These are phyloP conservation scores for Deuterostichococcus epilithicus DNA, from an alignment of 139 green algal species.

Conservation along the genomic window DNA sequence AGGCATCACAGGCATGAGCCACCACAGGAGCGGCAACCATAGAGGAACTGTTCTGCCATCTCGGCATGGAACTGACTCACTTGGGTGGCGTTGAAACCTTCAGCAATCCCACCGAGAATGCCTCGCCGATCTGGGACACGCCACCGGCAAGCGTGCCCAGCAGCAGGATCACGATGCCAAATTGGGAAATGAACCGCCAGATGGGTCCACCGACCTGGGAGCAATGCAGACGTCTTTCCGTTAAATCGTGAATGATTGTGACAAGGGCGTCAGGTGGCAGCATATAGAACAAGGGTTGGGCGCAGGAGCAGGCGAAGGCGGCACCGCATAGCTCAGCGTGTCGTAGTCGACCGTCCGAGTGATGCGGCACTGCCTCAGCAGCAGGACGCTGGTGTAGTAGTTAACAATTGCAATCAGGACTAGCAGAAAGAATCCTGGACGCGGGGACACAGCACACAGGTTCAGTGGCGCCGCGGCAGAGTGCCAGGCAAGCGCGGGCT, in stretches of 20 bases:
- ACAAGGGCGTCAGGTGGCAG: too few relatives aligned
- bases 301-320: too few relatives aligned
- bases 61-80: too few relatives aligned
- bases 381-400: conserved; percentile 11
- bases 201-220: not conserved
- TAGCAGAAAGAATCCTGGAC: conserved; percentile 7
- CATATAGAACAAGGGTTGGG: too few relatives aligned
- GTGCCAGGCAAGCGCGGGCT: too few relatives aligned
- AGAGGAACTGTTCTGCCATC: not conserved
- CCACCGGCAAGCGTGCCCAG: conserved; percentile 13
- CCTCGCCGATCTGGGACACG: conserved; percentile 6
- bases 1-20: not conserved
- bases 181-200: conserved; percentile 5
- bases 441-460: not conserved
- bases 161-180: conserved; percentile 15
- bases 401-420: conserved; percentile 5
- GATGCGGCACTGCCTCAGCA: not conserved
- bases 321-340: conserved; percentile 6
- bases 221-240: too few relatives aligned
- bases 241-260: too few relatives aligned
- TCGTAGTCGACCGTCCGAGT: conserved; percentile 16
- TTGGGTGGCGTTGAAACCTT: not conserved
- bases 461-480: too few relatives aligned
- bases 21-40: too few relatives aligned
- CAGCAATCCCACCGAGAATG: not conserved